A percentile compares a stretch with the other conserved stretches of the same genome.
These are phyloP conservation scores for Phytophthora podocarpi DNA, from an alignment of 352 stramenopile genomes.

Conservation along the genomic window DNA sequence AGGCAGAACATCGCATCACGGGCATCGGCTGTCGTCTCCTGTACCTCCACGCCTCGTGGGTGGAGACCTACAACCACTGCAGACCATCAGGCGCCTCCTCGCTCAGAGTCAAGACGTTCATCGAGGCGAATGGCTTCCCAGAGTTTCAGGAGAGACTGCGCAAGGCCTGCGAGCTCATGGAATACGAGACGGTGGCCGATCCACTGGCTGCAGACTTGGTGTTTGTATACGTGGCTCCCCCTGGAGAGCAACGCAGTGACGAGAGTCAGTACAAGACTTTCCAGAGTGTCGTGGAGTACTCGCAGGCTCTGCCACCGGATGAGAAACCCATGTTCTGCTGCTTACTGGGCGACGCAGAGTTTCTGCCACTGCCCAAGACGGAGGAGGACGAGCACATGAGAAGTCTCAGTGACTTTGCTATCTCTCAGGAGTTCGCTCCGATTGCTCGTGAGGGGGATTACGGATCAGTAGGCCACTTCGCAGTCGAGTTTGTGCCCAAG, in stretches of 20 bases:
- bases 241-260: conserved; percentile 41
- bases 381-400: conserved; percentile 62
- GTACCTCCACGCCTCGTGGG: conserved; percentile 69
- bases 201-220: conserved; percentile 44
- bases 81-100: not conserved
- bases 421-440: conserved; percentile 71
- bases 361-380: conserved; percentile 50
- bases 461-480: conserved; percentile 64
- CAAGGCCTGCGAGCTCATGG: conserved; percentile 56
- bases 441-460: conserved; percentile 51
- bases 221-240: conserved; percentile 69
- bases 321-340: conserved; percentile 65
- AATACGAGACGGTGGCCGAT: conserved; percentile 41
- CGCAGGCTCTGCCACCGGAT: conserved; percentile 22
- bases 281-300: conserved; percentile 37
- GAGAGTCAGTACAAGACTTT: conserved; percentile 54
- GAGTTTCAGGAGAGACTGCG: conserved; percentile 47
- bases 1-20: conserved; percentile 49
- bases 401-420: conserved; percentile 79
- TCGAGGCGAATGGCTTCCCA: conserved; percentile 62
- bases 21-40: conserved; percentile 73
- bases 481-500: conserved; percentile 70
- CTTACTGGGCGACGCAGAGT: conserved; percentile 71
- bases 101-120: conserved; percentile 29
- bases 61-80: conserved; percentile 26